Evolutionary conservation across 805 yeast genomes (phyloP).

Genomic region (Metschnikowia hibisci): DNA sequence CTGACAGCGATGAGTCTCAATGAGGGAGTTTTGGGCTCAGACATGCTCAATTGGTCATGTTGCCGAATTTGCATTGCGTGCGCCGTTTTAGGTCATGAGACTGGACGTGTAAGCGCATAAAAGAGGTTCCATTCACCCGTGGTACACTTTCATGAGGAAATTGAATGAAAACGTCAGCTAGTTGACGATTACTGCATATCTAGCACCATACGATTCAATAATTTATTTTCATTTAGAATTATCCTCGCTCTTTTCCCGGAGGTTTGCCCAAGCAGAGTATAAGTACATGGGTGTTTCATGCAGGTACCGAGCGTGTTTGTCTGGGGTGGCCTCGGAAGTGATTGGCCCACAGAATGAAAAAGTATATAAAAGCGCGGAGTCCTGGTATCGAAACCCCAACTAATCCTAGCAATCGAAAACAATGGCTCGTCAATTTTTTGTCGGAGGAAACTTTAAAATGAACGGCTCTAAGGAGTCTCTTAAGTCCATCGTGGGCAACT

Average conservation of each 20-base stretch:
- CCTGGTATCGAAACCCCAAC: background rate
- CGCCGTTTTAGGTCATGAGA: slow-evolving; percentile 1
- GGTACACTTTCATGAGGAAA: background rate
- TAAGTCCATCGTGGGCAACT: slow-evolving; percentile 73
- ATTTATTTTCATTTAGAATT: background rate
- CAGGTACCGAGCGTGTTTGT: slow-evolving; percentile 3
- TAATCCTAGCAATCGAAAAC: slow-evolving; percentile 9
- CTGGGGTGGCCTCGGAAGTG: slow-evolving; percentile 13
- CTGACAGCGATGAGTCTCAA: background rate
- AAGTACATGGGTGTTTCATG: background rate
- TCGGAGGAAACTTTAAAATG: slow-evolving; percentile 99
- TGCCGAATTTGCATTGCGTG: background rate
- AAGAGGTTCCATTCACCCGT: slow-evolving; percentile 2
- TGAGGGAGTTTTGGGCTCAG: background rate
- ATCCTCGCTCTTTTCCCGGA: background rate
- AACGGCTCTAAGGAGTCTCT: slow-evolving; percentile 91
- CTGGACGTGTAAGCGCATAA: slow-evolving; percentile 4
- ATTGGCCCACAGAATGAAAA: slow-evolving; percentile 11
- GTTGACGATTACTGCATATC: no score
- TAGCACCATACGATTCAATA: background rate
- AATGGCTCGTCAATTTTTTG: slow-evolving; percentile 88
- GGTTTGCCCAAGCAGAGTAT: slow-evolving; percentile 1
- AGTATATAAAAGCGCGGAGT: slow-evolving; percentile 8
- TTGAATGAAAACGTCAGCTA: background rate
- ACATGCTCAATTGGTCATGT: background rate